phyloP scores from a whole-genome alignment of 345 rosid genomes.

The Pistacia integerrima region DNA sequence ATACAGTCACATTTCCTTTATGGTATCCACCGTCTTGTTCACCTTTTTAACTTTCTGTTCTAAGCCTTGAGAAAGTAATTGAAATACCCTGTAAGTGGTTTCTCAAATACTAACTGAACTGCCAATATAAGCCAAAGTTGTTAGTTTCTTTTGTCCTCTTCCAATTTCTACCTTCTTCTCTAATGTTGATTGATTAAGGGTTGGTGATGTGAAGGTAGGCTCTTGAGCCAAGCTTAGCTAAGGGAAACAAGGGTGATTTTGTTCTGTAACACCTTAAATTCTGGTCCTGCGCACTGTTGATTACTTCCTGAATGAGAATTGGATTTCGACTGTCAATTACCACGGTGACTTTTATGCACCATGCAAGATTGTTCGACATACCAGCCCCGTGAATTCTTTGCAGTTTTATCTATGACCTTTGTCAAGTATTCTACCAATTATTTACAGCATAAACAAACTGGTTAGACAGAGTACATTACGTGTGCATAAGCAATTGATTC shows the following conservation, averaged over 20 bases:
- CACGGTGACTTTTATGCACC: slow-evolving; percentile 51
- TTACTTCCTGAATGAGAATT: slow-evolving; percentile 82
- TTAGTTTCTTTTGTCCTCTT: too few species aligned
- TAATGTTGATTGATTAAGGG: not conserved
- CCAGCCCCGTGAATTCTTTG: not conserved
- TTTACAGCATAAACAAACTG: too few species aligned
- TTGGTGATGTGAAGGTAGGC: slow-evolving; percentile 55
- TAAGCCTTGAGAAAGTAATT: too few species aligned
- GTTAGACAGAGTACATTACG: too few species aligned
- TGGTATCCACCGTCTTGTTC: too few species aligned
- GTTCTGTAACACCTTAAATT: slow-evolving; percentile 85
- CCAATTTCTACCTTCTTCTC: too few species aligned
- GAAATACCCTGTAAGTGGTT: too few species aligned
- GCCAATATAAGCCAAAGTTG: too few species aligned
- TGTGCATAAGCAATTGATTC: too few species aligned
- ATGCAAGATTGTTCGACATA: not conserved
- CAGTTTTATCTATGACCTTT: not conserved
- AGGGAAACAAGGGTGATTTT: slow-evolving; percentile 93
- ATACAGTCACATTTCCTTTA: too few species aligned
- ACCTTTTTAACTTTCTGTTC: too few species aligned
- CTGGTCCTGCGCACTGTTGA: slow-evolving; percentile 76
- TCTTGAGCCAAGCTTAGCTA: slow-evolving; percentile 92
- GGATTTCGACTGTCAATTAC: slow-evolving; percentile 81
- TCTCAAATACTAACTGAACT: too few species aligned
- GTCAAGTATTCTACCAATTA: not conserved